Conservation (phyloP, 2,329 filamentous ascomycete species). For the Didymellaceae sp. region DNA sequence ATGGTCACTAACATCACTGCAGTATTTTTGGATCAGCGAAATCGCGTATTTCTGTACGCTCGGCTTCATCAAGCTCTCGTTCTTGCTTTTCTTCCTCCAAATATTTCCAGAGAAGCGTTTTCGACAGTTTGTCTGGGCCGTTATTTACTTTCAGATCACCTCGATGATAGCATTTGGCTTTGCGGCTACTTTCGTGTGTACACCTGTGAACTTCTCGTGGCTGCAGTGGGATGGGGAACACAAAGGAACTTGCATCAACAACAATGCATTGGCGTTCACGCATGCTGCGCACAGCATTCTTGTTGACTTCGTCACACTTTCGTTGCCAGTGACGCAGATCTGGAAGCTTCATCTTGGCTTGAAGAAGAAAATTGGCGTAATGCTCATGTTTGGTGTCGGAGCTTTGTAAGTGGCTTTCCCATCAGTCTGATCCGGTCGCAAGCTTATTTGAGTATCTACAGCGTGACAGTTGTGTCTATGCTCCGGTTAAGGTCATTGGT, state of each 20-base stretch:
- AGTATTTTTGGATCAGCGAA: slow-evolving; percentile 40
- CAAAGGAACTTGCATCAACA: slow-evolving; percentile 40
- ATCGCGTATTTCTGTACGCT: slow-evolving; percentile 38
- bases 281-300: slow-evolving; percentile 41
- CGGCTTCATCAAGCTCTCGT: slow-evolving; percentile 30
- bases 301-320: slow-evolving; percentile 33
- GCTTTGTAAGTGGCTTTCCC: slow-evolving; percentile 37
- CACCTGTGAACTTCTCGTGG: slow-evolving; percentile 42
- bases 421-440: not conserved
- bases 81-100: slow-evolving; percentile 36
- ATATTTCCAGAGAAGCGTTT: slow-evolving; percentile 35
- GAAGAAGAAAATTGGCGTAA: slow-evolving; percentile 47
- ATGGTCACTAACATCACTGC: not conserved
- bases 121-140: slow-evolving; percentile 13
- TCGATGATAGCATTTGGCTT: slow-evolving; percentile 28
- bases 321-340: slow-evolving; percentile 42
- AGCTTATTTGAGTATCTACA: slow-evolving; percentile 15
- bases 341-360: slow-evolving; percentile 34
- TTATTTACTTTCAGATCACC: slow-evolving; percentile 26
- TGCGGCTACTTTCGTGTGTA: slow-evolving; percentile 35
- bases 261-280: slow-evolving; percentile 40
- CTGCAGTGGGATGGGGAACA: slow-evolving; percentile 35
- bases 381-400: slow-evolving; percentile 46
- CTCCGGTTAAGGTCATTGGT: slow-evolving; percentile 51
- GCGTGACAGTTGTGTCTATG: slow-evolving; percentile 52